Percentiles rank a stretch among this genome's conserved stretches.
Evolutionary conservation across 805 yeast species (phyloP).

Genomic region (Scheffersomyces amazonensis): DNA sequence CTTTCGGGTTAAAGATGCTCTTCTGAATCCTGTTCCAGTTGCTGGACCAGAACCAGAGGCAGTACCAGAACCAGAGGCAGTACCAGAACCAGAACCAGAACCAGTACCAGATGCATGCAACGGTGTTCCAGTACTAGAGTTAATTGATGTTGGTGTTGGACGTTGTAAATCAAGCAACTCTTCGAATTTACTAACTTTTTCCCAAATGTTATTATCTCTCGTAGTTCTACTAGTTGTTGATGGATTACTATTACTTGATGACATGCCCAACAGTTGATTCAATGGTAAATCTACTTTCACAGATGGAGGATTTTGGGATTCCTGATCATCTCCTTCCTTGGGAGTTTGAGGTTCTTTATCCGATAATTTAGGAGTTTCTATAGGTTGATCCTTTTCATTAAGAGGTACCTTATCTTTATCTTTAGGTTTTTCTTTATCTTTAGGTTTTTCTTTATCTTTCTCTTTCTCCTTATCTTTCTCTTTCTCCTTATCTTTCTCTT

Average conservation of each 20-base stretch:
- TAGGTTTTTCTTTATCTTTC: conserved; percentile 4
- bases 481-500: conserved; percentile 6
- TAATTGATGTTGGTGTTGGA: background rate
- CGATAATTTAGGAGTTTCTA: background rate
- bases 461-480: conserved; percentile 9
- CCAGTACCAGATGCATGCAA: background rate
- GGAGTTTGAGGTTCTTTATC: background rate
- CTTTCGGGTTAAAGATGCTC: conserved; percentile 7
- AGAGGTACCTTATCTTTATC: background rate
- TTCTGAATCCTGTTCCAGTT: background rate
- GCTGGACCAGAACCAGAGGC: background rate
- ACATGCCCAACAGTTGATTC: too few relatives aligned
- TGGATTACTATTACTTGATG: conserved; percentile 1
- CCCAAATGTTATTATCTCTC: conserved; percentile 16
- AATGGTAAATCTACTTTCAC: too few relatives aligned
- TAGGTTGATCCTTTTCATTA: background rate
- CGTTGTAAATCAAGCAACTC: conserved; percentile 4
- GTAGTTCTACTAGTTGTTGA: conserved; percentile 2
- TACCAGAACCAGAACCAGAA: background rate
- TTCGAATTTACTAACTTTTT: conserved; percentile 11
- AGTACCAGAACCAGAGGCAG: background rate
- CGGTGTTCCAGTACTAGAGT: too few relatives aligned
- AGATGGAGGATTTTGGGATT: too few relatives aligned
- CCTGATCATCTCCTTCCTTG: too few relatives aligned
- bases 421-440: background rate